Evolutionary conservation across 345 rosid genomes (phyloP).

Genomic region (Euphorbia pulcherrima): DNA sequence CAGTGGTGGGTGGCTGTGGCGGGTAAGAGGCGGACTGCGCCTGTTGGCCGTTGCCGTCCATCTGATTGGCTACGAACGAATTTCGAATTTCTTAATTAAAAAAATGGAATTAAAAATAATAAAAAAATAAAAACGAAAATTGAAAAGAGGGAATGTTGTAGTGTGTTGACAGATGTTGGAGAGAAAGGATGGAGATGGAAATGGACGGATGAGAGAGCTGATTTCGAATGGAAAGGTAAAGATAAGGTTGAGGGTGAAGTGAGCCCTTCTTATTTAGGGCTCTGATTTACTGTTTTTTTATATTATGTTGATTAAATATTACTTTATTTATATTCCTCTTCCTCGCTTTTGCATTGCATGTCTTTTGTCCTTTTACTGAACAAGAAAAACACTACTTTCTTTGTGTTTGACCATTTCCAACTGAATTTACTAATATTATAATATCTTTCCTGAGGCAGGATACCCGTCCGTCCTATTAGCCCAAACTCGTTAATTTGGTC

Average conservation of each 20-base stretch:
- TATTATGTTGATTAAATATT: background rate
- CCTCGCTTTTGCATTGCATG: too few species aligned
- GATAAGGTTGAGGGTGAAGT: constrained; percentile 6
- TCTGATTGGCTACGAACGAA: constrained; percentile 5
- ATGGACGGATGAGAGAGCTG: constrained; percentile 15
- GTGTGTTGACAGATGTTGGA: constrained; percentile 7
- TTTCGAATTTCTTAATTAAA: background rate
- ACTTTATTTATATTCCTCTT: too few species aligned
- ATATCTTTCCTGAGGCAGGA: too few species aligned
- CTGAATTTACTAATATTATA: too few species aligned
- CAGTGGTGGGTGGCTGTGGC: constrained; percentile 35
- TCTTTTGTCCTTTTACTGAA: too few species aligned
- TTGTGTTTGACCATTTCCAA: too few species aligned
- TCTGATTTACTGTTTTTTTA: background rate
- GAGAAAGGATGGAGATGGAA: background rate
- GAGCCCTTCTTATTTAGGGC: background rate
- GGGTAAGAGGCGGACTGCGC: constrained; percentile 61
- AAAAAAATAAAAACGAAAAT: too few species aligned
- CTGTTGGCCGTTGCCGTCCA: constrained; percentile 34
- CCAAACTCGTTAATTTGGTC: too few species aligned
- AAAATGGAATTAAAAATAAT: too few species aligned
- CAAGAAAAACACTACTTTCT: too few species aligned
- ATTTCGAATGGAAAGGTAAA: background rate
- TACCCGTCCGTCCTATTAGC: too few species aligned
- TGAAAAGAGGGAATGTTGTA: background rate